A percentile compares a stretch with the other conserved stretches of the same genome.
Evolutionary conservation across 345 rosid genomes (phyloP).

Genomic region (Dimocarpus longan): DNA sequence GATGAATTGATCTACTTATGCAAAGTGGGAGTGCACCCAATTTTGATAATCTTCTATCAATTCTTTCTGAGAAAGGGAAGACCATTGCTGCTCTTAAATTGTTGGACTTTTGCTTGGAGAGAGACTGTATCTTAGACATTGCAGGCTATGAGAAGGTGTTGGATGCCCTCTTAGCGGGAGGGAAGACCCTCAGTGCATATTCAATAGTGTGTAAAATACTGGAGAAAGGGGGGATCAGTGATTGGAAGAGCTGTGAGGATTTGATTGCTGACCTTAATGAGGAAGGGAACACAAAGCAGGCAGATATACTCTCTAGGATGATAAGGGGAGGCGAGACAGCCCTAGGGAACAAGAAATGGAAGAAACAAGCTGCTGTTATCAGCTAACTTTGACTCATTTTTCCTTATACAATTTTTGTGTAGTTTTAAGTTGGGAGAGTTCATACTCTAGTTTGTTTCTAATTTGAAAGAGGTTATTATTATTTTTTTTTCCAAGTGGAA

Average conservation of each 20-base stretch:
- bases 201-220: constrained; percentile 76
- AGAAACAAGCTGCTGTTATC: constrained; percentile 34
- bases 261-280: constrained; percentile 75
- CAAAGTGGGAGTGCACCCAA: constrained; percentile 52
- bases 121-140: constrained; percentile 57
- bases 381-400: constrained; percentile 13
- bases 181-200: constrained; percentile 90
- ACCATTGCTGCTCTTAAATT: constrained; percentile 83
- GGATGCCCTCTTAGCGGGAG: constrained; percentile 78
- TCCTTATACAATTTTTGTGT: neutral
- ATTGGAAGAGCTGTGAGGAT: constrained; percentile 73
- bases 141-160: constrained; percentile 78
- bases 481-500: neutral
- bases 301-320: constrained; percentile 85
- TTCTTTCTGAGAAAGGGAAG: constrained; percentile 77
- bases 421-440: constrained; percentile 15
- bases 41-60: constrained; percentile 60
- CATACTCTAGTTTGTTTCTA: neutral
- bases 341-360: constrained; percentile 37
- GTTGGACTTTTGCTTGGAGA: constrained; percentile 71
- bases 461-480: neutral
- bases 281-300: constrained; percentile 89
- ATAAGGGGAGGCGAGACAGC: constrained; percentile 44
- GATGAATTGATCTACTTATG: constrained; percentile 74
- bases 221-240: constrained; percentile 67